A percentile compares a stretch with the other conserved stretches of the same genome.
These are phyloP conservation scores for Malus fusca DNA, from an alignment of 306 rosid species.

Conservation along the genomic window DNA sequence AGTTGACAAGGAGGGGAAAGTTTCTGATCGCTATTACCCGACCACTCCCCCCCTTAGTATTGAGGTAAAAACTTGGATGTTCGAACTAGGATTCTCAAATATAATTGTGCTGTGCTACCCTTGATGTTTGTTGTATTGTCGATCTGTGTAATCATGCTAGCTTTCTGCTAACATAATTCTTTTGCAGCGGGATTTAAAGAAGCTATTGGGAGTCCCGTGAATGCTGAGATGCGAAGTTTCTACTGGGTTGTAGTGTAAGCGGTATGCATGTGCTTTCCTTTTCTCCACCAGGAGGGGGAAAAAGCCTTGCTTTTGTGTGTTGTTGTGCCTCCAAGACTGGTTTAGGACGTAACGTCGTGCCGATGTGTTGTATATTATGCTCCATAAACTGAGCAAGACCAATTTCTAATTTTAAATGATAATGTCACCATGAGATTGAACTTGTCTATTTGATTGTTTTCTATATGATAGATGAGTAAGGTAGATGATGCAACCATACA, in stretches of 20 bases:
- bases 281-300: neutral
- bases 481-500: too few species aligned
- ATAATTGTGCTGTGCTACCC: neutral
- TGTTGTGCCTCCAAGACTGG: too few species aligned
- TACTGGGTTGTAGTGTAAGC: neutral
- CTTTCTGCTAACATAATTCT: neutral
- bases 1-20: constrained; percentile 60
- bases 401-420: too few species aligned
- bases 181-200: constrained; percentile 52
- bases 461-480: too few species aligned
- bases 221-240: constrained; percentile 1
- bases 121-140: neutral
- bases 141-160: neutral
- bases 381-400: too few species aligned
- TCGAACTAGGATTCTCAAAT: neutral
- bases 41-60: constrained; percentile 67
- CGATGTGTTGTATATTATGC: too few species aligned
- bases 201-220: constrained; percentile 42
- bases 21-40: constrained; percentile 63
- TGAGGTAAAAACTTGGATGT: constrained; percentile 40
- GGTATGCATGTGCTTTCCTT: neutral
- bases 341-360: too few species aligned
- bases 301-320: neutral
- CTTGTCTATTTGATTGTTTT: too few species aligned
- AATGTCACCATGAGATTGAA: too few species aligned